Percentiles rank a stretch among this genome's conserved stretches.
Evolutionary conservation across 257 asterid species (phyloP).

Genomic region (Nicotiana undulata): DNA sequence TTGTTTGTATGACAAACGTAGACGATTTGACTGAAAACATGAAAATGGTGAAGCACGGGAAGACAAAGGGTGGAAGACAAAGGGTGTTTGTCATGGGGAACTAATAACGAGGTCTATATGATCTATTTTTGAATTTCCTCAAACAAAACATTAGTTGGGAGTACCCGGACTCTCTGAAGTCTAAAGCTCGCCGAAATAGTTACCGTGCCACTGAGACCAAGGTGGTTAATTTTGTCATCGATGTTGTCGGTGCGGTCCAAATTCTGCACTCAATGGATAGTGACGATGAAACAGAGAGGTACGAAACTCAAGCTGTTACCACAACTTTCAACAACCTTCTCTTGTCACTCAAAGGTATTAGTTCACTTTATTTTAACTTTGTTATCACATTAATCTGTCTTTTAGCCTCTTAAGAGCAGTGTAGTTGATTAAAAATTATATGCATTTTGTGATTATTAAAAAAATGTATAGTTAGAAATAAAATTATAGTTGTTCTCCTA

Average conservation of each 20-base stretch:
- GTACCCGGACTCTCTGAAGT: slow-evolving; percentile 9
- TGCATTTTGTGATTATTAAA: background rate
- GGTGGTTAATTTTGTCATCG: slow-evolving; percentile 50
- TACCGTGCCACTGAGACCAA: slow-evolving; percentile 15
- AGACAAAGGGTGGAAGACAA: slow-evolving; percentile 68
- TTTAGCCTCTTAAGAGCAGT: background rate
- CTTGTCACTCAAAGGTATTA: slow-evolving; percentile 65
- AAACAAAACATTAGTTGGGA: background rate
- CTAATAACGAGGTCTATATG: slow-evolving; percentile 44
- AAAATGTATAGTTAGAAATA: background rate
- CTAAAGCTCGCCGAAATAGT: slow-evolving; percentile 31
- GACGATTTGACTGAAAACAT: slow-evolving; percentile 34
- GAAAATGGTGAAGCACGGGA: slow-evolving; percentile 43
- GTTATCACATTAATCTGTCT: background rate
- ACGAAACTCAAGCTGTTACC: slow-evolving; percentile 33
- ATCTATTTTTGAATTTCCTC: background rate
- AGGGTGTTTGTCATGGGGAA: slow-evolving; percentile 65
- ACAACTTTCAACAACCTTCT: slow-evolving; percentile 38
- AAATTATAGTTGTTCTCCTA: background rate
- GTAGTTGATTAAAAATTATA: background rate
- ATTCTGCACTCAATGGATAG: slow-evolving; percentile 49
- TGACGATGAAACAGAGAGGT: slow-evolving; percentile 28
- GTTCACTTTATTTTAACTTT: background rate
- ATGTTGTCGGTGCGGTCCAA: slow-evolving; percentile 69
- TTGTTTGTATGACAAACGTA: slow-evolving; percentile 64